Conservation (phyloP, 2,329 filamentous ascomycete species). For the Hirsutella rhossiliensis region DNA sequence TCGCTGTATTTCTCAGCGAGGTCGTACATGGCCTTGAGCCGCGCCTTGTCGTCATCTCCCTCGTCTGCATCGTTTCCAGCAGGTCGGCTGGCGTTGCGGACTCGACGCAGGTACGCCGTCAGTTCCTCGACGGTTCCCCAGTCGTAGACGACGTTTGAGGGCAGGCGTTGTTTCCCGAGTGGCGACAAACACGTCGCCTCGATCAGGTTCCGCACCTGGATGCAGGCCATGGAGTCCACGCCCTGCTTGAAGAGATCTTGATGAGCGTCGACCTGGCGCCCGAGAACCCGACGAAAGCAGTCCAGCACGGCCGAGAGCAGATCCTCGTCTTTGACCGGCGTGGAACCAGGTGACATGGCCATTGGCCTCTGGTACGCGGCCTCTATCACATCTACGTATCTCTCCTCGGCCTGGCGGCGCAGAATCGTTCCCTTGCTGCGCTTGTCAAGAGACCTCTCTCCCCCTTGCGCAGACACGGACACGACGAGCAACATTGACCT, state of each 20-base stretch:
- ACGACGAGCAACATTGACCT: slow-evolving; percentile 38
- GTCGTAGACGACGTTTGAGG: slow-evolving; percentile 48
- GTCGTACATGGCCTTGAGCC: neutral
- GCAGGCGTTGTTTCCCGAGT: slow-evolving; percentile 17
- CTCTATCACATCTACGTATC: slow-evolving; percentile 33
- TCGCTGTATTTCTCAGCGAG: neutral
- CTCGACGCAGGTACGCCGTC: slow-evolving; percentile 8
- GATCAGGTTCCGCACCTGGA: slow-evolving; percentile 33
- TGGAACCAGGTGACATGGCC: neutral
- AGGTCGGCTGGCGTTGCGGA: neutral
- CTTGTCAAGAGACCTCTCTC: slow-evolving; percentile 30
- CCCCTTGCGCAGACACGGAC: slow-evolving; percentile 12
- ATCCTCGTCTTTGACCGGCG: slow-evolving; percentile 18
- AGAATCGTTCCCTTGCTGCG: slow-evolving; percentile 53
- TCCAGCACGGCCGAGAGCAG: slow-evolving; percentile 18
- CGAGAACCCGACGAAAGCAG: slow-evolving; percentile 19
- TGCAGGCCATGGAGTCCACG: slow-evolving; percentile 46
- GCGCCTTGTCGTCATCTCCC: neutral
- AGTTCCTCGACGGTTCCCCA: slow-evolving; percentile 34
- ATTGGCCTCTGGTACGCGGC: slow-evolving; percentile 24
- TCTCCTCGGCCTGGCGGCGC: slow-evolving; percentile 35
- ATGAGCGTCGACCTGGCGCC: slow-evolving; percentile 16
- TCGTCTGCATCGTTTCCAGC: slow-evolving; percentile 1
- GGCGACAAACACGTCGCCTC: slow-evolving; percentile 11
- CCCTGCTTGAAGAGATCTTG: slow-evolving; percentile 45